phyloP scores from a whole-genome alignment of 2,329 filamentous ascomycete genomes.

The Bipolaris victoriae region DNA sequence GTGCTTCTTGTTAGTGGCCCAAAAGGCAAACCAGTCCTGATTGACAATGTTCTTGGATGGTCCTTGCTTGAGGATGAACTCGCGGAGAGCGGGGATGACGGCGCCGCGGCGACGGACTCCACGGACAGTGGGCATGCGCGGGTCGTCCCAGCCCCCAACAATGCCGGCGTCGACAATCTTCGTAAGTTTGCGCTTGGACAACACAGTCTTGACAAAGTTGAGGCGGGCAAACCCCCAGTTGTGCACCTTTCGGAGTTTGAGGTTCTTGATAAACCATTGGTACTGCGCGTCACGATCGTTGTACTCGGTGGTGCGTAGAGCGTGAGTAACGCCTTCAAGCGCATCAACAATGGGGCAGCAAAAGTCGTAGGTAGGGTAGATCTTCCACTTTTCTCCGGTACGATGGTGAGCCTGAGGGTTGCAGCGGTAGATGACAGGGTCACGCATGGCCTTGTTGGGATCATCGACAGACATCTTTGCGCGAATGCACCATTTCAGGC shows the following conservation, averaged over 20 bases:
- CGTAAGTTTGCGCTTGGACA: constrained; percentile 85
- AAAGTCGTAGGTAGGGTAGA: constrained; percentile 88
- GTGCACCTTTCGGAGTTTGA: constrained; percentile 76
- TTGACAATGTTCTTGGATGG: constrained; percentile 83
- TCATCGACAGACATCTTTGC: constrained; percentile 92
- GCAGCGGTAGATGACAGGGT: constrained; percentile 97
- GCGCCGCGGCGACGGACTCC: constrained; percentile 79
- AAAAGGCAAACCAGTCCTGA: constrained; percentile 77
- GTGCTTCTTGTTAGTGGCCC: constrained; percentile 61
- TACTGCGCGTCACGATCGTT: constrained; percentile 87
- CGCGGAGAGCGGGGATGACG: constrained; percentile 77
- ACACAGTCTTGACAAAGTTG: constrained; percentile 82
- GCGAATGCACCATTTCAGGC: constrained; percentile 85
- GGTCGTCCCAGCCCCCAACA: constrained; percentile 86
- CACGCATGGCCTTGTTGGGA: constrained; percentile 93
- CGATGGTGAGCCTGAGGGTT: constrained; percentile 77
- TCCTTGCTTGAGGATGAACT: constrained; percentile 85
- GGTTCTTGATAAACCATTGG: constrained; percentile 79
- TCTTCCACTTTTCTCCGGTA: constrained; percentile 80
- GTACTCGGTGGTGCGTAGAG: constrained; percentile 83
- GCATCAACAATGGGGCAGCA: constrained; percentile 82
- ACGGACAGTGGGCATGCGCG: constrained; percentile 83
- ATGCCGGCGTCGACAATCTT: constrained; percentile 78
- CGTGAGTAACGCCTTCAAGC: constrained; percentile 82
- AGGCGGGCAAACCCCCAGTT: constrained; percentile 87